phyloP scores from a whole-genome alignment of 2,329 filamentous ascomycete species.

The Chrysoporthe puriensis region DNA sequence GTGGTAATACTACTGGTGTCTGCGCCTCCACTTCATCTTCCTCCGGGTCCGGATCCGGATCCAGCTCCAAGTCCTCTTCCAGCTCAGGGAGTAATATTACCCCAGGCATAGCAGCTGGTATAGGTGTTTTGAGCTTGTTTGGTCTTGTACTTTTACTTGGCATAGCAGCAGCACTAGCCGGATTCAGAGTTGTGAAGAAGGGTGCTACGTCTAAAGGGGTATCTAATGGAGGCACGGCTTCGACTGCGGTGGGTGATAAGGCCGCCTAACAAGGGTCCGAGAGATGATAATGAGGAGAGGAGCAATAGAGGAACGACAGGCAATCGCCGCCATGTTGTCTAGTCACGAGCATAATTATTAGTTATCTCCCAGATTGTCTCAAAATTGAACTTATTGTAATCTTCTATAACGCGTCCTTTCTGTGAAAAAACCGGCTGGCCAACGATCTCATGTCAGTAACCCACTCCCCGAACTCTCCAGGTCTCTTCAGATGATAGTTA shows the following conservation, averaged over 20 bases:
- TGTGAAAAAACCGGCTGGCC: not conserved
- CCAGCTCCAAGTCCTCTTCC: constrained; percentile 14
- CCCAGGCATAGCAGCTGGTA: constrained; percentile 20
- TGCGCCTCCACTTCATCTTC: constrained; percentile 54
- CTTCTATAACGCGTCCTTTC: not conserved
- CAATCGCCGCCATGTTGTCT: not conserved
- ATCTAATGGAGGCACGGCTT: not conserved
- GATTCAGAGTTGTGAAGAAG: constrained; percentile 21
- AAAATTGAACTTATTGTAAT: not conserved
- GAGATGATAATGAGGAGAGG: not conserved
- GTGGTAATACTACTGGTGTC: constrained; percentile 70
- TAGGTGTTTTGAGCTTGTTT: constrained; percentile 22
- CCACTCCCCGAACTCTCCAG: not conserved
- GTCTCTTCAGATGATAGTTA: not conserved
- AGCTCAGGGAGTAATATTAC: constrained; percentile 11
- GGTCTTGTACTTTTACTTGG: constrained; percentile 20
- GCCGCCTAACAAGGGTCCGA: constrained; percentile 16
- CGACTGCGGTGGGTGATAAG: constrained; percentile 16
- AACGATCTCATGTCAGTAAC: not conserved
- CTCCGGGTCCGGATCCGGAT: constrained; percentile 30
- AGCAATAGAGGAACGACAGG: not conserved
- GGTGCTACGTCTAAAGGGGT: not conserved
- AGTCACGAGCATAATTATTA: not conserved
- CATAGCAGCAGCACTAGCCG: constrained; percentile 20
- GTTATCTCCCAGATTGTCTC: not conserved